Evolutionary conservation across 2,329 filamentous ascomycete genomes (phyloP), one percentile per base, ranked within the genome.

Genomic region (Periglandula ipomoeae): DNA sequence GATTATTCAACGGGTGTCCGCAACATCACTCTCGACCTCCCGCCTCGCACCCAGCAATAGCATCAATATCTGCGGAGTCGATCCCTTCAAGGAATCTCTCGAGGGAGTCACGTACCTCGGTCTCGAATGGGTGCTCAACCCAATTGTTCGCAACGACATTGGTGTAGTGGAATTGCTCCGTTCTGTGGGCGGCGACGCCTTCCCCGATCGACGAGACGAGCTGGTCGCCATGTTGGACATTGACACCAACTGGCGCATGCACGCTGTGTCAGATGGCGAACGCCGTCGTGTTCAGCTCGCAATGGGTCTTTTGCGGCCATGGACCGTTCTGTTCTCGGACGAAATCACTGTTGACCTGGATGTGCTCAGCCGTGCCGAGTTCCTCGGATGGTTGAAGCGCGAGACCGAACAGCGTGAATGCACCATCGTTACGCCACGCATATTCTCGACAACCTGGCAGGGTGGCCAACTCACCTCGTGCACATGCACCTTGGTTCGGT

Each of bases 371-470:
- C 79, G 93, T 15, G 83, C 82, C 58, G 84, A 90, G 63, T 98
- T 98, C 65, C 74, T 98, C 27, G 75, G 70, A 39, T 98, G 91
- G 73, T 69, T 98, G 61, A 89, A 89, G 68, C 74, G 75, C 51
- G 93, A 98, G 79, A 96, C 91, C 0, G 85, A 91, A 69, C 72
- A 63, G 7, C 75, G 91, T 47, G 75, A 81, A 35, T 96, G 90
- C 63, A 96, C 93, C 4, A 87, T 98, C 58, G 89, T 98, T 98
- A 98, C 65, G 93, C 93, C 7, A 98, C 93, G 13, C 93, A 98
- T 67, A 96, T 98, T 55, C 70, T 98, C 57, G 93, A 98, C 64
- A 96, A 97, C 65, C 72, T 98, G 45, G 89, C 89, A 1, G 83
- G 84, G 19, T 98, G 93, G 93, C 93, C 93, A 6, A 95, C 87